Conservation (phyloP, 441 rosid genomes). For the Pelargonium australe region DNA sequence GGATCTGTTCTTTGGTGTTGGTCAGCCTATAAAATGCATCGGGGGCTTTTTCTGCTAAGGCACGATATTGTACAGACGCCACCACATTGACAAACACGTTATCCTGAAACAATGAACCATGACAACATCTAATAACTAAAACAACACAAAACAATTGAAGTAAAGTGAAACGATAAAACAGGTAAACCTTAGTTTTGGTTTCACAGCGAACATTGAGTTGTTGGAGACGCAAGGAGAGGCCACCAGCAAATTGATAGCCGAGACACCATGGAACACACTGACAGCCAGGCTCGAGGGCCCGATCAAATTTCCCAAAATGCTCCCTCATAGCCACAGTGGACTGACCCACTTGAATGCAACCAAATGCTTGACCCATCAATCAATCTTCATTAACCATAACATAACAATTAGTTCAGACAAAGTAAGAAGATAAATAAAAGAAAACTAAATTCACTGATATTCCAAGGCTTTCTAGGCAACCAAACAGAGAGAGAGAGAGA, state of each 20-base stretch:
- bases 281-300: slow-evolving; percentile 32
- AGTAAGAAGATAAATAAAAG: too few relatives aligned
- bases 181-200: slow-evolving; percentile 35
- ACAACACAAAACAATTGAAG: not conserved
- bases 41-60: slow-evolving; percentile 46
- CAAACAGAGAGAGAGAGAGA: too few relatives aligned
- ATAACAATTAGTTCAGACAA: not conserved
- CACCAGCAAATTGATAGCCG: slow-evolving; percentile 30
- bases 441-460: too few relatives aligned
- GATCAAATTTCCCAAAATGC: slow-evolving; percentile 34
- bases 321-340: slow-evolving; percentile 32
- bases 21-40: slow-evolving; percentile 70
- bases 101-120: slow-evolving; percentile 34
- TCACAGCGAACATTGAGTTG: slow-evolving; percentile 57
- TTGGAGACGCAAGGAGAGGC: slow-evolving; percentile 31
- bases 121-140: not conserved
- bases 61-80: slow-evolving; percentile 70
- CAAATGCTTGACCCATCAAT: slow-evolving; percentile 31
- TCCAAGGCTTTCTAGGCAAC: too few relatives aligned
- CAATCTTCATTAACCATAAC: not conserved
- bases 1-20: slow-evolving; percentile 58
- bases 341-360: slow-evolving; percentile 40
- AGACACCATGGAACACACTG: slow-evolving; percentile 37
- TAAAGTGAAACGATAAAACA: not conserved
- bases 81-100: slow-evolving; percentile 75